Base-by-base conservation (phyloP, 1,284 basidiomycete species). In the Leccinum pallidistipes region DNA sequence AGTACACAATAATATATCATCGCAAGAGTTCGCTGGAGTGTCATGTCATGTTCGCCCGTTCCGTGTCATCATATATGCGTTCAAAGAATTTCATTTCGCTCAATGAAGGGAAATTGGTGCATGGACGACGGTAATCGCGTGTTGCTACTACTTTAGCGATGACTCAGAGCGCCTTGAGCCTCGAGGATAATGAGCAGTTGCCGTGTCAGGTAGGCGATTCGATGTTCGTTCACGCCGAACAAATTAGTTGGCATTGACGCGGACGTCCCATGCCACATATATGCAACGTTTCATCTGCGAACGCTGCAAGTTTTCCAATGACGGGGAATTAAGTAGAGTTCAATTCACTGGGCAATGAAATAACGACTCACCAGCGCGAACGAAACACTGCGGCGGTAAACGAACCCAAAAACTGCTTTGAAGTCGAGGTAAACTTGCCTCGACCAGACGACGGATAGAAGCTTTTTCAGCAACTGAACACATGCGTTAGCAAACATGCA, bases 361-460 rank as follows among this genome's bases (percentile, higher is more conserved):
- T 2, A 34, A 40, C 24, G 21, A 75, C 81, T 64, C 62, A 86
- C 85, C 63, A 87, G 66, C 24, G 85, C 84, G 71, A 84, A 87
- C 12, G 73, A 70, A 10, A 82, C 81, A 3, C 85, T 86, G n/a
- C n/a, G n/a, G 27, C 83, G 77, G 61, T 84, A 83, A 32, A 85
- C 77, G 66, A 75, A 79, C 1, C 77, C 78, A 57, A 79, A 85
- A 11, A 86, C 68, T 3, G 86, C 85, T 63, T 83, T 86, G 71
- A 86, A 90, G 50, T 88, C 86, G 0, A 12, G 78, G 70, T 36
- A 90, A 76, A 1, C 80, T 81, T 62, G 69, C 80, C 9, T 70
- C 68, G 2, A 71, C 66, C 1, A 85, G 75, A 53, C 73, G 74
- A 4, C 70, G 72, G 10, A 78, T 75, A 3, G 79, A 24, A 74